Evolutionary conservation across 345 rosid genomes (phyloP).

Genomic region (Salix brachista): DNA sequence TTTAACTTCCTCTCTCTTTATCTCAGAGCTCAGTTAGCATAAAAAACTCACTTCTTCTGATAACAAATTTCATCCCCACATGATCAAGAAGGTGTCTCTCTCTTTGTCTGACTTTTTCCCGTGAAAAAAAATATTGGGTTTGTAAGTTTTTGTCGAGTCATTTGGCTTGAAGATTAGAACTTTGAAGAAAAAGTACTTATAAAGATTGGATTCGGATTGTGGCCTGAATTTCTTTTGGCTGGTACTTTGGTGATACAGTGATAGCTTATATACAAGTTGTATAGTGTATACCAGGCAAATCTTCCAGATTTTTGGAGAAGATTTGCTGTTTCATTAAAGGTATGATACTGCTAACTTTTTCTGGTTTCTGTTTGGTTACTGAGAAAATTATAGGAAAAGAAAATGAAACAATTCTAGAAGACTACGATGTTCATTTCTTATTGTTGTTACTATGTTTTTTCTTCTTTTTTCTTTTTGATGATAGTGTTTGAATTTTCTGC

Average conservation of each 20-base stretch:
- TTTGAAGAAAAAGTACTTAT: not conserved
- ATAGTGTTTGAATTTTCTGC: not conserved
- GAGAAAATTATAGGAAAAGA: not conserved
- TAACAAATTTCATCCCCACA: not conserved
- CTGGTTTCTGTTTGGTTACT: not conserved
- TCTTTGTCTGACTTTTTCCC: not conserved
- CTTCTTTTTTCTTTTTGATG: not conserved
- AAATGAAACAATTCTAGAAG: not conserved
- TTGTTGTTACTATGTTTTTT: not conserved
- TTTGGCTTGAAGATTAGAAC: not conserved
- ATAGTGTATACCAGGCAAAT: constrained; percentile 1
- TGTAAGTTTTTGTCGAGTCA: not conserved
- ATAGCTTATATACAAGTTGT: not conserved
- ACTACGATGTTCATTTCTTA: not conserved
- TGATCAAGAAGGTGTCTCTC: not conserved
- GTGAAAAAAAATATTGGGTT: not conserved
- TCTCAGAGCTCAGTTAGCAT: not conserved
- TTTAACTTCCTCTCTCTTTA: not conserved
- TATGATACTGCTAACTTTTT: not conserved
- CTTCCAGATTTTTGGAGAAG: constrained; percentile 1
- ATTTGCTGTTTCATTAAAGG: constrained; percentile 5
- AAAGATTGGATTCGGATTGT: not conserved
- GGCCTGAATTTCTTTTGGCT: not conserved
- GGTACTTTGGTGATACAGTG: not conserved
- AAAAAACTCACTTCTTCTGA: not conserved